Evolutionary conservation across 805 yeast genomes (phyloP).

Genomic region (Blastobotrys peoriensis): DNA sequence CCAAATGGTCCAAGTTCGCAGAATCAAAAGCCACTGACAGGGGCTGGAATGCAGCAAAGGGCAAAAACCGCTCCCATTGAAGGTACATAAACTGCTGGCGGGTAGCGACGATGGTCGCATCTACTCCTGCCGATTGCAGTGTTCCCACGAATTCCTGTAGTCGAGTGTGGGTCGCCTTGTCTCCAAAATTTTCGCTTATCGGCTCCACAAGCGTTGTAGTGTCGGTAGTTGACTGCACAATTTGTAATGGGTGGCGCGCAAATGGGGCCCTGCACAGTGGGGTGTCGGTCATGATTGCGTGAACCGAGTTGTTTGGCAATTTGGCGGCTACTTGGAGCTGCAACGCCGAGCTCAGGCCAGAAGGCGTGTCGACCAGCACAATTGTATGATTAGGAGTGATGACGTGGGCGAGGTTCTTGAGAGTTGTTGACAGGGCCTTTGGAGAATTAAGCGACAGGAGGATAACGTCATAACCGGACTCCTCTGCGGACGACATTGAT

Average conservation of each 20-base stretch:
- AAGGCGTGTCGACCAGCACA: slow-evolving; percentile 16
- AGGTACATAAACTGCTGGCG: slow-evolving; percentile 24
- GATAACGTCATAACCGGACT: slow-evolving; percentile 8
- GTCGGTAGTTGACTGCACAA: slow-evolving; percentile 3
- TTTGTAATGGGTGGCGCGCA: slow-evolving; percentile 1
- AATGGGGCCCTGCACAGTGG: slow-evolving; percentile 11
- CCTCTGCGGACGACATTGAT: background rate
- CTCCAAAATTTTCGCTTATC: background rate
- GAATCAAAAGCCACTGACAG: slow-evolving; percentile 68
- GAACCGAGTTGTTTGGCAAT: slow-evolving; percentile 17
- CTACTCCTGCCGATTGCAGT: slow-evolving; percentile 20
- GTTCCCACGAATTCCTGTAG: slow-evolving; percentile 11
- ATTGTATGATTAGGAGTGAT: slow-evolving; percentile 16
- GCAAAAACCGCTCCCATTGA: slow-evolving; percentile 83
- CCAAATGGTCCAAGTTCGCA: slow-evolving; percentile 52
- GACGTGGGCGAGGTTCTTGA: slow-evolving; percentile 10
- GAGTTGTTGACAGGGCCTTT: slow-evolving; percentile 7
- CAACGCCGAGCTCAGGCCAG: slow-evolving; percentile 13
- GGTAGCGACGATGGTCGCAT: slow-evolving; percentile 11
- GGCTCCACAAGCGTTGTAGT: slow-evolving; percentile 2
- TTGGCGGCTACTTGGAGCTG: slow-evolving; percentile 9
- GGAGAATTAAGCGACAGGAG: slow-evolving; percentile 10
- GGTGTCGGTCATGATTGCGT: slow-evolving; percentile 13
- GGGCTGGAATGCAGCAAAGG: slow-evolving; percentile 73
- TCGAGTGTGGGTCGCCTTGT: background rate